Conservation (phyloP, 2,329 filamentous ascomycete species). For the Plenodomus tracheiphilus region DNA sequence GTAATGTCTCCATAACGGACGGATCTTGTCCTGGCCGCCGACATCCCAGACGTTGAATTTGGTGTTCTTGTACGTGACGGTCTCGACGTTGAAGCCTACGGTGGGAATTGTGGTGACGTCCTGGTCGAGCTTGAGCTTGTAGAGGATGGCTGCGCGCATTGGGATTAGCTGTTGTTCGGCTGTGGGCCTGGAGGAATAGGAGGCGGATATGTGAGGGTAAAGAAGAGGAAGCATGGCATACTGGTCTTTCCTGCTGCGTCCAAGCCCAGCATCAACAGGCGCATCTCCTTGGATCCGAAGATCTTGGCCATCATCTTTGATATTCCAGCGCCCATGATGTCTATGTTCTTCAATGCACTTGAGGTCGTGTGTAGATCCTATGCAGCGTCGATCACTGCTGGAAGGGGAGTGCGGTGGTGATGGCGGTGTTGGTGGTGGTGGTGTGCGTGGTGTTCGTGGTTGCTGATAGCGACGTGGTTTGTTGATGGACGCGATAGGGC, state of each 20-base stretch:
- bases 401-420: background rate
- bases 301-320: constrained; percentile 98
- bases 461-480: constrained; percentile 3
- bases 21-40: constrained; percentile 99
- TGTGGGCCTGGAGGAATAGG: background rate
- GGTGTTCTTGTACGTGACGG: constrained; percentile 99
- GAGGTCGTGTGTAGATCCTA: constrained; percentile 3
- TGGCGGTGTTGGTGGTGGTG: background rate
- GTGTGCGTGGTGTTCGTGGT: background rate
- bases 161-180: constrained; percentile 4
- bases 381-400: background rate
- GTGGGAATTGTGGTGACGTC: constrained; percentile 99
- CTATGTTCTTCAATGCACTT: constrained; percentile 34
- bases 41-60: constrained; percentile 99
- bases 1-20: constrained; percentile 99
- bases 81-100: constrained; percentile 99
- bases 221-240: constrained; percentile 33
- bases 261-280: constrained; percentile 93
- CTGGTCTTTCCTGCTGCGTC: constrained; percentile 98
- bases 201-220: background rate
- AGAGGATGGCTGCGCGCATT: constrained; percentile 72
- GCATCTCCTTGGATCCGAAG: constrained; percentile 99
- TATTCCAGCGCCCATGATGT: constrained; percentile 83
- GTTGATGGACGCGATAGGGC: background rate
- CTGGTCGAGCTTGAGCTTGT: constrained; percentile 99